Conservation (phyloP, 371 early-diverging fungal species). For the Rhizoclosmatium hyalinum region DNA sequence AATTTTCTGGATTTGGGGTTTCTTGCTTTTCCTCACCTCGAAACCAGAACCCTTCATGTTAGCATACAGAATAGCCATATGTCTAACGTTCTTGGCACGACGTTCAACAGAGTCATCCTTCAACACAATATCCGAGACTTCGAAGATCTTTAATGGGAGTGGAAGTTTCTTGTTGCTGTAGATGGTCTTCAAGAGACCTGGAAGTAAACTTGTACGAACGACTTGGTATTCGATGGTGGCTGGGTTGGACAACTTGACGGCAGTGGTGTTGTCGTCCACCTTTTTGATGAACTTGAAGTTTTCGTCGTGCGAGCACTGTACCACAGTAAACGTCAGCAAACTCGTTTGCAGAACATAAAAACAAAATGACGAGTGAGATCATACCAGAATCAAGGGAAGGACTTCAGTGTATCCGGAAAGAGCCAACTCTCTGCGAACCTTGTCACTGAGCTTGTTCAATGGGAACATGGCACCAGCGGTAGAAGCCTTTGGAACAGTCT, state of each 20-base stretch:
- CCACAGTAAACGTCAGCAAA: too few relatives aligned
- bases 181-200: slow-evolving; percentile 97
- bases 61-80: slow-evolving; percentile 87
- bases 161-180: slow-evolving; percentile 90
- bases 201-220: slow-evolving; percentile 92
- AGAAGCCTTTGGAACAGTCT: slow-evolving; percentile 77
- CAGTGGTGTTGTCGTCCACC: slow-evolving; percentile 76
- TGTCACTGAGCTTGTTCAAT: slow-evolving; percentile 93
- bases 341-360: background rate
- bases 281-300: slow-evolving; percentile 89
- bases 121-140: slow-evolving; percentile 95
- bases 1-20: background rate
- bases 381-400: slow-evolving; percentile 90
- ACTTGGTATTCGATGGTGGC: slow-evolving; percentile 92
- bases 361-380: slow-evolving; percentile 16
- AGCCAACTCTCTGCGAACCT: slow-evolving; percentile 90
- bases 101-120: slow-evolving; percentile 82
- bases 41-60: slow-evolving; percentile 86
- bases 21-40: slow-evolving; percentile 64
- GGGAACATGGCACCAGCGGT: slow-evolving; percentile 92
- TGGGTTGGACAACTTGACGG: slow-evolving; percentile 94
- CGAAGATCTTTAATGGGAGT: slow-evolving; percentile 96
- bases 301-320: slow-evolving; percentile 93
- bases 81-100: slow-evolving; percentile 90
- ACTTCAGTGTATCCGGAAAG: slow-evolving; percentile 96